Percentiles rank a stretch among this genome's conserved stretches.
These are phyloP conservation scores for Penicillium malachiteum DNA, from an alignment of 495 filamentous ascomycete genomes.

Conservation along the genomic window DNA sequence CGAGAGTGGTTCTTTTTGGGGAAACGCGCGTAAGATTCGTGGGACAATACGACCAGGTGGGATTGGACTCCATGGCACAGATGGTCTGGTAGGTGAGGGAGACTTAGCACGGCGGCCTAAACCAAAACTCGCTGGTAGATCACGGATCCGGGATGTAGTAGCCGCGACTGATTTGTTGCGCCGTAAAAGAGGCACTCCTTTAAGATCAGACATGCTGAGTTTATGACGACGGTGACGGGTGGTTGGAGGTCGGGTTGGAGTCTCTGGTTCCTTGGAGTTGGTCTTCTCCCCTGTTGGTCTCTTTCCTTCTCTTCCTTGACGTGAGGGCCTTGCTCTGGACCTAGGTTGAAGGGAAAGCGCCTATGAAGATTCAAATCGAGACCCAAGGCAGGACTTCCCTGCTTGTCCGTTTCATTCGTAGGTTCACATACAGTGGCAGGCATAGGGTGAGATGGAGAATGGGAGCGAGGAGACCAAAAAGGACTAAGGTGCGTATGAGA, in stretches of 20 bases:
- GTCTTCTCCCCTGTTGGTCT: not conserved
- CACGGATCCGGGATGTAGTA: constrained; percentile 7
- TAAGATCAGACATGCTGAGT: constrained; percentile 25
- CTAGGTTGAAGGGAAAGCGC: constrained; percentile 34
- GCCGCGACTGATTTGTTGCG: constrained; percentile 3
- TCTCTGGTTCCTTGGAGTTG: not conserved
- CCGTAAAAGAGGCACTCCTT: not conserved
- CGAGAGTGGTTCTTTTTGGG: not conserved
- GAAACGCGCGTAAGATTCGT: not conserved
- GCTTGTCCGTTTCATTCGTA: not conserved
- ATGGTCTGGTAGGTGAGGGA: constrained; percentile 9
- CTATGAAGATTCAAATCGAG: constrained; percentile 20
- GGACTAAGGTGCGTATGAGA: no score
- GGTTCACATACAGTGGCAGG: not conserved
- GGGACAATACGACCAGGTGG: not conserved
- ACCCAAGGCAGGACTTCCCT: not conserved
- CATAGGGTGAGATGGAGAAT: not conserved
- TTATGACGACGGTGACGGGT: constrained; percentile 16
- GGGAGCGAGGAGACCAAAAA: not conserved
- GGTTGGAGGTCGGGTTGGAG: not conserved
- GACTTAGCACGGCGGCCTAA: constrained; percentile 9
- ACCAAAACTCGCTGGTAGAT: not conserved
- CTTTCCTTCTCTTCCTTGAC: not conserved
- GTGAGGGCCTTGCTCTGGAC: constrained; percentile 11
- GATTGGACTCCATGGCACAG: not conserved